Evolutionary conservation across 805 yeast species (phyloP).

Genomic region (Candida ovalis): DNA sequence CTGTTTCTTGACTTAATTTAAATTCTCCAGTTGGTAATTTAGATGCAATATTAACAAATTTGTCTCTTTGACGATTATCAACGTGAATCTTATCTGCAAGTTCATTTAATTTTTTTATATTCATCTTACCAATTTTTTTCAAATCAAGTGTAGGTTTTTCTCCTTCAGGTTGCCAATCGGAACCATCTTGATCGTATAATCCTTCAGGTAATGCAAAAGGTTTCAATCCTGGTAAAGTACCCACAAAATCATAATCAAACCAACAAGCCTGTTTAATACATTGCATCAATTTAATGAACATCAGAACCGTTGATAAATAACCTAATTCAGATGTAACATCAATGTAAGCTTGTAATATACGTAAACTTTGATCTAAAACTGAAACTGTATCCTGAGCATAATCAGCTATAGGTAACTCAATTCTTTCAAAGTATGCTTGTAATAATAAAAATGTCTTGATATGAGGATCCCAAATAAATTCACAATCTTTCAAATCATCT

Average conservation of each 20-base stretch:
- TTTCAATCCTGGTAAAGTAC: slow-evolving; percentile 48
- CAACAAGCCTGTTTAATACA: slow-evolving; percentile 85
- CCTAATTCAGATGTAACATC: slow-evolving; percentile 89
- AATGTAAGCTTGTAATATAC: slow-evolving; percentile 88
- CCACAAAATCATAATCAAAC: slow-evolving; percentile 74
- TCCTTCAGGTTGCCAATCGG: slow-evolving; percentile 29
- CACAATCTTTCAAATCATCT: slow-evolving; percentile 51
- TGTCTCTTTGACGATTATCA: slow-evolving; percentile 36
- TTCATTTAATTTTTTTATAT: slow-evolving; percentile 30
- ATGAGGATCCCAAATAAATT: slow-evolving; percentile 82
- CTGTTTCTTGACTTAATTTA: slow-evolving; percentile 33
- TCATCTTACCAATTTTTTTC: slow-evolving; percentile 41
- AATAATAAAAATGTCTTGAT: slow-evolving; percentile 69
- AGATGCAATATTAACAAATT: slow-evolving; percentile 50
- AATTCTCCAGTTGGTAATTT: slow-evolving; percentile 61
- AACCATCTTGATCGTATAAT: slow-evolving; percentile 32
- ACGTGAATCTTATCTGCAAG: slow-evolving; percentile 41
- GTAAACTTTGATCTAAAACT: slow-evolving; percentile 88
- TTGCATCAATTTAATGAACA: slow-evolving; percentile 69
- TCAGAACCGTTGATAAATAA: slow-evolving; percentile 55
- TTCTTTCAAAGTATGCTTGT: slow-evolving; percentile 68
- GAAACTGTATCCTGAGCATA: slow-evolving; percentile 91
- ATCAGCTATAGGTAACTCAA: slow-evolving; percentile 90
- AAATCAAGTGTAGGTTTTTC: slow-evolving; percentile 25
- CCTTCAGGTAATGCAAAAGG: slow-evolving; percentile 18